Evolutionary conservation across 1,284 basidiomycete species (phyloP), one percentile per base, ranked within the genome.

Genomic region (Mycosarcoma mackinlayi): DNA sequence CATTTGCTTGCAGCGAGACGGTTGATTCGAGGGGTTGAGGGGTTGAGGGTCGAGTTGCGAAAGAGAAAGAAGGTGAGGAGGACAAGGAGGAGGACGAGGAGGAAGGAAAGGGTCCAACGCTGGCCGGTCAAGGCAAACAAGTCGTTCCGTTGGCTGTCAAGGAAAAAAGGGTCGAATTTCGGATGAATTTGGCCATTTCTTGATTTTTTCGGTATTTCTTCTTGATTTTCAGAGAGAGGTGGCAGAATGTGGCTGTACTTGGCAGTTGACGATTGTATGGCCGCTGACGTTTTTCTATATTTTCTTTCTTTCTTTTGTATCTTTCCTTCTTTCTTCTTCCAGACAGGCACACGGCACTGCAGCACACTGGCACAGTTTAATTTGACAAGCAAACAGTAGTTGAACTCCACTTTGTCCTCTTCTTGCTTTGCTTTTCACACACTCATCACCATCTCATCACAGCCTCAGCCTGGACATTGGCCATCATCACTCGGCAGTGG

Each of bases 351-450:
- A 13, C 30, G 7, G 30, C 30, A 7, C 8, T 13, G 30, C 30
- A 31, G 30, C 7, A 8, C 13, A 7, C 30, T 7, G 13, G 30
- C 13, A 13, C 30, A 7, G 7, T 31, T 31, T 31, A 35, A 35
- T 14, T 35, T 35, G 34, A 35, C n/a, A n/a, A n/a, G n/a, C n/a
- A n/a, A n/a, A n/a, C n/a, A n/a, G n/a, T n/a, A n/a, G n/a, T n/a
- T n/a, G n/a, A n/a, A n/a, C n/a, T 47, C 44, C 44, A 46, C 44
- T 46, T 46, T 23, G 44, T n/a, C 16, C 33, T 46, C 33, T 11
- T 34, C 27, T 42, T 34, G n/a, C n/a, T n/a, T n/a, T n/a, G n/a
- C n/a, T 44, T 54, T 33, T 16, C n/a, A n/a, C n/a, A n/a, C n/a
- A n/a, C n/a, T n/a, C n/a, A n/a, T n/a, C n/a, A n/a, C n/a, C n/a